Conservation (phyloP, 2,329 filamentous ascomycete species). For the Coniella vitis region DNA sequence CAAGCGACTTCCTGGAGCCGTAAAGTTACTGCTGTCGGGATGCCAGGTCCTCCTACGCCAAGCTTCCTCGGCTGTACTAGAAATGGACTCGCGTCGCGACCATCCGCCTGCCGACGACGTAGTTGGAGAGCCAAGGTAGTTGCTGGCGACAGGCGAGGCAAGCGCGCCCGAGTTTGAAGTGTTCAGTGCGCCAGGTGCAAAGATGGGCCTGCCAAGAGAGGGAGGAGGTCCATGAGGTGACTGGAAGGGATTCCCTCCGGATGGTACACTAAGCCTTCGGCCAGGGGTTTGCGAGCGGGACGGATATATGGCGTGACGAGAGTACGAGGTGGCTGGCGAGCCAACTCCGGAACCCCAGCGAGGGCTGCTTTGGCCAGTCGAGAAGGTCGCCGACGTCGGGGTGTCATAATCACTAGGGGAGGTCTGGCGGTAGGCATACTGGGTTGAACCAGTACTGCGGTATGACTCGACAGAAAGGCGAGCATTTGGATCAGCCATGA, state of each 20-base stretch:
- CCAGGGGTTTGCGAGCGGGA: slow-evolving; percentile 58
- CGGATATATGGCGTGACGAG: slow-evolving; percentile 65
- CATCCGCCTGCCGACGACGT: slow-evolving; percentile 52
- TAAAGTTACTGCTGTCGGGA: slow-evolving; percentile 63
- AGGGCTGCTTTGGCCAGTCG: slow-evolving; percentile 69
- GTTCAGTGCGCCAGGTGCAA: slow-evolving; percentile 47
- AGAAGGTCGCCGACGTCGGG: slow-evolving; percentile 77
- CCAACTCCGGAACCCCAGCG: slow-evolving; percentile 61
- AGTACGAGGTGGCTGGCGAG: slow-evolving; percentile 66
- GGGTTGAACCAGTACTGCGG: slow-evolving; percentile 55
- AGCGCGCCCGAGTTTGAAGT: slow-evolving; percentile 49
- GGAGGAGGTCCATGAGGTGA: slow-evolving; percentile 46
- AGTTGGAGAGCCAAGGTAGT: slow-evolving; percentile 59
- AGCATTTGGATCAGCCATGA: slow-evolving; percentile 67
- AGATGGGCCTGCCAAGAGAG: slow-evolving; percentile 46
- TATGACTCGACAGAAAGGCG: slow-evolving; percentile 64
- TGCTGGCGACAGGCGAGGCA: slow-evolving; percentile 45
- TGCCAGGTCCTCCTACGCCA: slow-evolving; percentile 88
- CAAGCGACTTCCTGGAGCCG: slow-evolving; percentile 63
- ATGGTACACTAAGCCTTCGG: slow-evolving; percentile 77
- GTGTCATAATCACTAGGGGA: slow-evolving; percentile 74
- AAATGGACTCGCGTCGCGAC: slow-evolving; percentile 58
- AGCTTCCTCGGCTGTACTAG: slow-evolving; percentile 61
- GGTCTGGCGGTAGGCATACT: slow-evolving; percentile 59
- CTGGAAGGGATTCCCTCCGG: slow-evolving; percentile 67